phyloP scores from a whole-genome alignment of 2,329 filamentous ascomycete species.

The Fusarium oligoseptatum region DNA sequence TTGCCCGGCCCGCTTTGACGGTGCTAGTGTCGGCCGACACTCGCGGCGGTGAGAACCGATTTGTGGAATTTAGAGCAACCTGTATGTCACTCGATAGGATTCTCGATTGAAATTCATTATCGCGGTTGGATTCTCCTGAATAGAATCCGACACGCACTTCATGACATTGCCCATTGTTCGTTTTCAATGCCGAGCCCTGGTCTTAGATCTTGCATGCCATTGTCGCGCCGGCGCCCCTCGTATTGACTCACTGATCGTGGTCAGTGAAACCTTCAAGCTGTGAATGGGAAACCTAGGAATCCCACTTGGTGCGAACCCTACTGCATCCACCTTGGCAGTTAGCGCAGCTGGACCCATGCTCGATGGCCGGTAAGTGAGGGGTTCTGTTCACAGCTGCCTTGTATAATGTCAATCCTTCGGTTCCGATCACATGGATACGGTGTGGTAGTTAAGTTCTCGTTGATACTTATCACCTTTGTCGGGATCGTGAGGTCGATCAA shows the following conservation, averaged over 20 bases:
- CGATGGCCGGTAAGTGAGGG: background rate
- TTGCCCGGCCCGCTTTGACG: background rate
- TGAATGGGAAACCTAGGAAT: background rate
- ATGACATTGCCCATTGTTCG: background rate
- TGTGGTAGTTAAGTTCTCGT: background rate
- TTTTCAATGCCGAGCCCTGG: background rate
- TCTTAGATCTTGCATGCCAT: background rate
- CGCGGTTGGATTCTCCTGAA: background rate
- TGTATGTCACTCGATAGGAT: background rate
- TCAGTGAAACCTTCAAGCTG: background rate
- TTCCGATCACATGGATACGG: background rate
- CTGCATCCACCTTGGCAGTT: constrained; percentile 4
- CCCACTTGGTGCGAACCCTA: background rate
- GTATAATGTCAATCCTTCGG: background rate
- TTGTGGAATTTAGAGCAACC: constrained; percentile 2
- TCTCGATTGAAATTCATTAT: background rate
- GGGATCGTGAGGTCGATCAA: background rate
- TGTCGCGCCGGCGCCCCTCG: background rate
- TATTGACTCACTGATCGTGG: background rate
- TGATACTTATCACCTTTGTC: background rate
- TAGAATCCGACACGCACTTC: background rate
- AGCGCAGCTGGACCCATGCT: background rate
- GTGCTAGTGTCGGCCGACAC: background rate
- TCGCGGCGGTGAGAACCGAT: background rate
- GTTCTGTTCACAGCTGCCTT: background rate